A percentile compares a stretch with the other conserved stretches of the same genome.
phyloP scores from a whole-genome alignment of 164 flowering plant genomes.

The Paratinospora sagittata region DNA sequence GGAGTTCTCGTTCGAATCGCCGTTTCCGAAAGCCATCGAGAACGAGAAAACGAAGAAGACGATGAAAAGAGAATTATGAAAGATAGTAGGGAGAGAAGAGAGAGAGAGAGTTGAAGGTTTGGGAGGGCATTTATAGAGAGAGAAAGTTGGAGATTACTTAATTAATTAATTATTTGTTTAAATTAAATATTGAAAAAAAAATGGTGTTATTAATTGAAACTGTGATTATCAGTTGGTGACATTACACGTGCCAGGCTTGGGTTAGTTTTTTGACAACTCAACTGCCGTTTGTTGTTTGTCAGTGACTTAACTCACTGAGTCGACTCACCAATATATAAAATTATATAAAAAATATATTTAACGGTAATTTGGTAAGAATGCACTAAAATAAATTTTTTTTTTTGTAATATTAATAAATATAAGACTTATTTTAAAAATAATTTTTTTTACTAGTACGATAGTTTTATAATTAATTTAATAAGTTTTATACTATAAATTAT shows the following conservation, averaged over 20 bases:
- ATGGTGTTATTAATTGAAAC: neutral
- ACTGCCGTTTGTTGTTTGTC: neutral
- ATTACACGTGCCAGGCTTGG: neutral
- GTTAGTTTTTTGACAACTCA: neutral
- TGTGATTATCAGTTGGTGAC: neutral
- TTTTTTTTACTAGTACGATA: too few species aligned
- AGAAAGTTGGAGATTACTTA: neutral
- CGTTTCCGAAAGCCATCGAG: conserved; percentile 23
- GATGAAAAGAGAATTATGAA: neutral
- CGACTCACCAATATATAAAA: neutral
- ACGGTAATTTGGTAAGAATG: too few species aligned
- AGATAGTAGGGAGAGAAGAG: conserved; percentile 2
- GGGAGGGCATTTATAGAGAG: neutral
- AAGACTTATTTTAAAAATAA: too few species aligned
- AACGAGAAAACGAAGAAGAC: neutral
- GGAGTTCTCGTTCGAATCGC: conserved; percentile 3
- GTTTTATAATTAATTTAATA: too few species aligned
- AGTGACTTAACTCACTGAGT: neutral
- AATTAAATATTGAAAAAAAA: neutral
- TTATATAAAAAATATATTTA: too few species aligned
- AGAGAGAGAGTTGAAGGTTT: neutral
- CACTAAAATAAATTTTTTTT: too few species aligned
- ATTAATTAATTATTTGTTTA: neutral
- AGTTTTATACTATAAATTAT: too few species aligned
- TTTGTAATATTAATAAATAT: too few species aligned